phyloP scores from a whole-genome alignment of 148 eudicot genomes.

The Fagopyrum esculentum region DNA sequence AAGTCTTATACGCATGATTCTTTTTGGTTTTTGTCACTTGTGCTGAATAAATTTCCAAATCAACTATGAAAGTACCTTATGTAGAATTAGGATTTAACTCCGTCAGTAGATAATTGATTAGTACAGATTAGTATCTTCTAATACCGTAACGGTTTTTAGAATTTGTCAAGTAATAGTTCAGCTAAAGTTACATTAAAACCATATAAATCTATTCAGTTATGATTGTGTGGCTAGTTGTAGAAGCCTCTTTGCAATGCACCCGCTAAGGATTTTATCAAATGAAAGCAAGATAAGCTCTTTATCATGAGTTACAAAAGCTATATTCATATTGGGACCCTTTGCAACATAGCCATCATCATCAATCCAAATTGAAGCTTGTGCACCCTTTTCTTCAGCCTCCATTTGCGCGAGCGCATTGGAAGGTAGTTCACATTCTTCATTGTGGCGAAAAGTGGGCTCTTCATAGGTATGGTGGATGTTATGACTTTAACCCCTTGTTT shows the following conservation, averaged over 20 bases:
- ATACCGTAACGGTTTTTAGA: too few relatives aligned
- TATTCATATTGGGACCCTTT: slow-evolving; percentile 73
- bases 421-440: slow-evolving; percentile 72
- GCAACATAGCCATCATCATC: slow-evolving; percentile 59
- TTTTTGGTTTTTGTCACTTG: too few relatives aligned
- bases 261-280: slow-evolving; percentile 57
- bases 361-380: slow-evolving; percentile 60
- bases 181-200: too few relatives aligned
- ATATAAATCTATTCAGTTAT: too few relatives aligned
- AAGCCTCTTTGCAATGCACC: slow-evolving; percentile 67
- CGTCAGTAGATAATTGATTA: too few relatives aligned
- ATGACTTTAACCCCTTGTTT: slow-evolving; percentile 57
- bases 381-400: slow-evolving; percentile 67
- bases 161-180: too few relatives aligned
- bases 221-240: slow-evolving; percentile 43
- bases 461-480: slow-evolving; percentile 59
- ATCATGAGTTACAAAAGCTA: slow-evolving; percentile 53
- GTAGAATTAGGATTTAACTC: too few relatives aligned
- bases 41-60: too few relatives aligned
- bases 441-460: slow-evolving; percentile 55
- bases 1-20: too few relatives aligned
- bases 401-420: slow-evolving; percentile 54
- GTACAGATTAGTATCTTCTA: too few relatives aligned
- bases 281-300: slow-evolving; percentile 58
- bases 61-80: too few relatives aligned